phyloP scores from a whole-genome alignment of 768 basidiomycete species.

The Phaeotremella fagi region DNA sequence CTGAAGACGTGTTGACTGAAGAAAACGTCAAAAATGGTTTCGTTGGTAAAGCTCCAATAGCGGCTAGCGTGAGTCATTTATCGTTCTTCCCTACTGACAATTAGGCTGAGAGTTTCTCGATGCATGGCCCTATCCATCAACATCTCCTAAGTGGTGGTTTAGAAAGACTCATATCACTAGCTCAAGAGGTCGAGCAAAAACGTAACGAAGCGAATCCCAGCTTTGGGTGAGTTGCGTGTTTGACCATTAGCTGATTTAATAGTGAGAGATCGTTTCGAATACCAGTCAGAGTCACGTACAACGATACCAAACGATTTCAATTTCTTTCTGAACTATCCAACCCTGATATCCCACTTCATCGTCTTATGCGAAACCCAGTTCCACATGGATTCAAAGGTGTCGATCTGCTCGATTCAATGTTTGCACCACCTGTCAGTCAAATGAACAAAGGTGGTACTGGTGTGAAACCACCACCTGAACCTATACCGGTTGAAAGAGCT shows the following conservation, averaged over 20 bases:
- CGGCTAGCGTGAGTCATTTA: constrained; percentile 19
- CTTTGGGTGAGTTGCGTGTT: constrained; percentile 21
- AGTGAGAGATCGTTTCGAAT: constrained; percentile 38
- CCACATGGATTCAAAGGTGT: constrained; percentile 43
- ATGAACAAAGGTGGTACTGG: constrained; percentile 9
- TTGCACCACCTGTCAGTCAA: constrained; percentile 18
- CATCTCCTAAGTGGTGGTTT: constrained; percentile 32
- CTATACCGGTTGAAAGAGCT: constrained; percentile 38
- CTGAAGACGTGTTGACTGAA: constrained; percentile 45
- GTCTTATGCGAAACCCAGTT: constrained; percentile 32
- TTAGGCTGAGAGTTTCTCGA: constrained; percentile 42
- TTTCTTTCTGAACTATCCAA: constrained; percentile 42
- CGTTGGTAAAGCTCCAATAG: constrained; percentile 26
- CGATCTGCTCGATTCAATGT: constrained; percentile 43
- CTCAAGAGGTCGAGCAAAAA: constrained; percentile 31
- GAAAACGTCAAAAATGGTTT: constrained; percentile 46
- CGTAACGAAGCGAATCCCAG: constrained; percentile 36
- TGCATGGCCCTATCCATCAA: constrained; percentile 38
- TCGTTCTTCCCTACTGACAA: not conserved
- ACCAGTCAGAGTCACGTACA: constrained; percentile 41
- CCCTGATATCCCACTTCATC: constrained; percentile 32
- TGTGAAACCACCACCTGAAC: constrained; percentile 9
- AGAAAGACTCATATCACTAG: constrained; percentile 31
- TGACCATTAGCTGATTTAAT: not conserved
- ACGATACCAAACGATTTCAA: constrained; percentile 37